These are phyloP conservation scores for Paspalum vaginatum DNA, from an alignment of 176 grass and related monocot genomes.

Conservation along the genomic window DNA sequence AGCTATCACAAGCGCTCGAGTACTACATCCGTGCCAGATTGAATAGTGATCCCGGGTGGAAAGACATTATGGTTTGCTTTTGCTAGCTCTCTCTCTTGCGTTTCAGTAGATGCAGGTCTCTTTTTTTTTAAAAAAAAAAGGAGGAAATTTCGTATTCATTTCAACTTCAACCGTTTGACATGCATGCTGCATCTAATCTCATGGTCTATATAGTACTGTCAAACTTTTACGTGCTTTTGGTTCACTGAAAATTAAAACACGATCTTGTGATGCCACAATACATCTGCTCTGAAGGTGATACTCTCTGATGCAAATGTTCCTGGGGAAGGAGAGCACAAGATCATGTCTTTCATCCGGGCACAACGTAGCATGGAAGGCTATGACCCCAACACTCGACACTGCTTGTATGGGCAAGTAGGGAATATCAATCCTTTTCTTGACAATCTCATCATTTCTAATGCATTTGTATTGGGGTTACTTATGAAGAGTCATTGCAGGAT, in stretches of 20 bases:
- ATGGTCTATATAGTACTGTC: neutral
- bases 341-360: too few species aligned
- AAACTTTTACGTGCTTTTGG: neutral
- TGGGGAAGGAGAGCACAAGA: too few species aligned
- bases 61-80: conserved; percentile 63
- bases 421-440: neutral
- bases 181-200: neutral
- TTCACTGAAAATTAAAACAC: too few species aligned
- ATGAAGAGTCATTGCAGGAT: conserved; percentile 51
- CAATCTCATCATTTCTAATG: too few species aligned
- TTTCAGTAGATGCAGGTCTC: neutral
- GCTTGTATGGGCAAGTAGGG: conserved; percentile 71
- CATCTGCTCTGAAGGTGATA: conserved; percentile 49
- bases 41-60: conserved; percentile 55
- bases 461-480: neutral
- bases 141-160: neutral
- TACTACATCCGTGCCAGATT: conserved; percentile 57
- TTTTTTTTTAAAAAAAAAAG: too few species aligned
- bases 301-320: conserved; percentile 66
- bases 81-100: too few species aligned
- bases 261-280: neutral
- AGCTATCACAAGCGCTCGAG: conserved; percentile 48
- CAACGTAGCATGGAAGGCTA: too few species aligned
- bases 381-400: conserved; percentile 73
- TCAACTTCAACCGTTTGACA: neutral